Evolutionary conservation across 1,284 basidiomycete species (phyloP).

Genomic region (Melampsora larici-populina): DNA sequence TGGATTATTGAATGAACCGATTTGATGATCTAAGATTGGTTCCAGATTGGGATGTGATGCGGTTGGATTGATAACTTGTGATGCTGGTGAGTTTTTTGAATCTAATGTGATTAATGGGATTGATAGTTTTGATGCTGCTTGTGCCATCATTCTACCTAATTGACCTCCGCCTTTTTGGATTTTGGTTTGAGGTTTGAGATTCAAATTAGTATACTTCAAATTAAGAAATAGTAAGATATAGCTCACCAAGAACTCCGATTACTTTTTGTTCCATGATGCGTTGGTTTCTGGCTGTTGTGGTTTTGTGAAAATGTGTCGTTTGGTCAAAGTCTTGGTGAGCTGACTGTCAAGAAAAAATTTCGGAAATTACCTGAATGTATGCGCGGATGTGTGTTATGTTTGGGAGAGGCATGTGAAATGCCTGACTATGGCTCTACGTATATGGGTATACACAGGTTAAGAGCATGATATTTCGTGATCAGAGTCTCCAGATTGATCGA

Average conservation of each 20-base stretch:
- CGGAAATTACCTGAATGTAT: neutral
- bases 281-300: neutral
- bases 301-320: neutral
- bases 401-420: too few species aligned
- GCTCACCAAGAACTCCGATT: conserved; percentile 3
- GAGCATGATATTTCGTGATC: too few species aligned
- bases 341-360: neutral
- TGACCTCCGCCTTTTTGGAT: conserved; percentile 77
- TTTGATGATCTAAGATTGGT: conserved; percentile 62
- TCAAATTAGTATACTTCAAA: too few species aligned
- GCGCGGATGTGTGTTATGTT: neutral
- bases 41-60: conserved; percentile 45
- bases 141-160: conserved; percentile 93
- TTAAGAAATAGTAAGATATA: neutral
- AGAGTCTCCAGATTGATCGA: too few species aligned
- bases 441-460: too few species aligned
- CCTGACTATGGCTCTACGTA: too few species aligned
- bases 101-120: conserved; percentile 86
- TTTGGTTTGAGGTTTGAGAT: too few species aligned
- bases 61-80: conserved; percentile 68
- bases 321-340: neutral
- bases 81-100: conserved; percentile 77
- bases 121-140: conserved; percentile 82
- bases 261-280: neutral
- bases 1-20: conserved; percentile 83